These are phyloP conservation scores for Linum trigynum DNA, from an alignment of 345 rosid species.

Conservation along the genomic window DNA sequence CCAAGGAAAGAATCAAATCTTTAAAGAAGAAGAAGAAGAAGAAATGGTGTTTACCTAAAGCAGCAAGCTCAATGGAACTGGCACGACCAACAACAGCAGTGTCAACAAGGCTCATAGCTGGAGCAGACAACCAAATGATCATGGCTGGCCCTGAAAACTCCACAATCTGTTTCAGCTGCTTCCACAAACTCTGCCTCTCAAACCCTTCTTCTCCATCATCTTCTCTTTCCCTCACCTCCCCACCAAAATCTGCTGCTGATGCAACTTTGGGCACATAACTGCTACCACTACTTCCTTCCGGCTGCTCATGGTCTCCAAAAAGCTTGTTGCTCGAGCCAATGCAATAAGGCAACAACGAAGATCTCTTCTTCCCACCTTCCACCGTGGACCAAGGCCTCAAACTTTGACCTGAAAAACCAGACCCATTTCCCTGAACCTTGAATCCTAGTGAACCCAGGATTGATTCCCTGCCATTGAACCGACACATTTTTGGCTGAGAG, in stretches of 20 bases:
- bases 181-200: slow-evolving; percentile 59
- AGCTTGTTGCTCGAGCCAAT: slow-evolving; percentile 25
- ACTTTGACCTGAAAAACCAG: slow-evolving; percentile 16
- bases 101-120: not conserved
- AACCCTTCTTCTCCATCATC: slow-evolving; percentile 29
- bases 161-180: slow-evolving; percentile 73
- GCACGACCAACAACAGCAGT: slow-evolving; percentile 1
- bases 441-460: slow-evolving; percentile 4
- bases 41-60: not conserved
- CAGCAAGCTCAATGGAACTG: slow-evolving; percentile 8
- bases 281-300: not conserved
- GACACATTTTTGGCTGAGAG: slow-evolving; percentile 12
- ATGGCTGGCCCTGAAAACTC: slow-evolving; percentile 86
- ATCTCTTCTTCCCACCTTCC: slow-evolving; percentile 4
- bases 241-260: slow-evolving; percentile 7
- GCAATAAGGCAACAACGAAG: slow-evolving; percentile 17
- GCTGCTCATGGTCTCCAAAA: not conserved
- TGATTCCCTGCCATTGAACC: slow-evolving; percentile 9
- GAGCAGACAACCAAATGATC: slow-evolving; percentile 5
- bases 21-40: too few species aligned
- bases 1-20: too few species aligned
- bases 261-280: not conserved
- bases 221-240: slow-evolving; percentile 13
- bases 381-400: slow-evolving; percentile 1
- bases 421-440: not conserved